Evolutionary conservation across 495 filamentous ascomycete genomes (phyloP), one percentile per base, ranked within the genome.

Genomic region (Penicillium cosmopolitanum): DNA sequence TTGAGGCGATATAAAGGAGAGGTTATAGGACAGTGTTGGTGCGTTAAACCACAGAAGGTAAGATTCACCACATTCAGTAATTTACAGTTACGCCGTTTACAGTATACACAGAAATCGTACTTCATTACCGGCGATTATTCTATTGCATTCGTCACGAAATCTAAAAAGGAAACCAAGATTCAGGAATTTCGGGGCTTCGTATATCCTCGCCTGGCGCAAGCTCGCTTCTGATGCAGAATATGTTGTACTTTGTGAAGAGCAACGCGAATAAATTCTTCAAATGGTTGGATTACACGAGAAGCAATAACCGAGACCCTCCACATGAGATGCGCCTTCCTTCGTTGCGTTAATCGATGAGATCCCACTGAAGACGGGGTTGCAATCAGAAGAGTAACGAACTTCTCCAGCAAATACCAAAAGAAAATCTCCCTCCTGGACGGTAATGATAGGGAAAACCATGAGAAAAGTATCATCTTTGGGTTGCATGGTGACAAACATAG

Each of bases 241-340:
- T 38, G 43, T 53, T 53, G 51, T 53, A 40, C 51, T 53, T 53
- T 53, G 4, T 18, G 51, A 42, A 1, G 51, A 53, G 51, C 51
- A 53, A 33, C 51, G 16, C 51, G 51, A 53, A 53, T 36, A 28
- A 53, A 2, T 42, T 53, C 51, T 42, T 53, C 51, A 42, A 53
- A 53, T 42, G 51, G 51, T 42, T 42, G 15, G 12, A 53, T 53
- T 25, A 6, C 51, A 13, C 51, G 51, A 42, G 38, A n/a, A 38
- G 51, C 51, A 38, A 38, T 21, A 19, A 25, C 51, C 19, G 51
- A 10, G 33, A 53, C 51, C 43, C 21, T 40, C 51, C 51, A 53
- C 35, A 40, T 18, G 33, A 53, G 51, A 53, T 21, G n/a, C 3
- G 6, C n/a, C 19, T 46, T 25, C 10, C 48, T 51, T 31, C 48